A percentile compares a stretch with the other conserved stretches of the same genome.
Evolutionary conservation across 1,284 basidiomycete genomes (phyloP).

Genomic region (Farysia itapuensis): DNA sequence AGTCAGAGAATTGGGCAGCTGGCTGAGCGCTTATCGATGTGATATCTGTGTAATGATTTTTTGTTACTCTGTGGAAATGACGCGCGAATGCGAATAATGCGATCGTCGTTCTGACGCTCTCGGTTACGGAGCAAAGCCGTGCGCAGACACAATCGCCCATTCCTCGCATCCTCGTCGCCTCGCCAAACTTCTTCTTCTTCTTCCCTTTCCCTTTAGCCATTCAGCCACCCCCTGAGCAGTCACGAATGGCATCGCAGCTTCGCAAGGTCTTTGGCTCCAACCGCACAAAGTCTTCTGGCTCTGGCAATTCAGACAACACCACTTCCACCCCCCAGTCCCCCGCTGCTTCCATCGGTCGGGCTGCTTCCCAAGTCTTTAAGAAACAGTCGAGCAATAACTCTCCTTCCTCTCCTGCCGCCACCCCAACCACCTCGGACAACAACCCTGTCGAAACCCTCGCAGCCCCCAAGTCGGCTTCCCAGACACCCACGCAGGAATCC

Average conservation of each 20-base stretch:
- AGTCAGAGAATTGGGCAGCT: too few relatives aligned
- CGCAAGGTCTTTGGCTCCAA: conserved; percentile 41
- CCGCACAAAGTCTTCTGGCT: conserved; percentile 33
- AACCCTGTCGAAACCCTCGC: conserved; percentile 1
- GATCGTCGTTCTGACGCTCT: too few relatives aligned
- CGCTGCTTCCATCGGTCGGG: conserved; percentile 15
- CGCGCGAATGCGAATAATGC: too few relatives aligned
- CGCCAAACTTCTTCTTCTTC: too few relatives aligned
- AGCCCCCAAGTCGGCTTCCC: not conserved
- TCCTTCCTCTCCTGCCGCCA: conserved; percentile 23
- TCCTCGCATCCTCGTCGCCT: too few relatives aligned
- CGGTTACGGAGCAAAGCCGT: too few relatives aligned
- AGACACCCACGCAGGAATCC: not conserved
- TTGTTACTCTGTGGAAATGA: too few relatives aligned
- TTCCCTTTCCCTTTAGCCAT: too few relatives aligned
- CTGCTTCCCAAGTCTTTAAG: conserved; percentile 19
- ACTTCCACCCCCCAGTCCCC: conserved; percentile 21
- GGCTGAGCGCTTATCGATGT: too few relatives aligned
- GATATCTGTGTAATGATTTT: too few relatives aligned
- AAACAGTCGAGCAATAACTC: not conserved
- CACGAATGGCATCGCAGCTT: conserved; percentile 38
- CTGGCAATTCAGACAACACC: conserved; percentile 14
- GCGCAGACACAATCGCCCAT: too few relatives aligned
- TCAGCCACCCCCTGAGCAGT: too few relatives aligned
- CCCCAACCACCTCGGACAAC: conserved; percentile 1